These are phyloP conservation scores for Hanseniaspora vineae DNA, from an alignment of 805 yeast genomes.

Conservation along the genomic window DNA sequence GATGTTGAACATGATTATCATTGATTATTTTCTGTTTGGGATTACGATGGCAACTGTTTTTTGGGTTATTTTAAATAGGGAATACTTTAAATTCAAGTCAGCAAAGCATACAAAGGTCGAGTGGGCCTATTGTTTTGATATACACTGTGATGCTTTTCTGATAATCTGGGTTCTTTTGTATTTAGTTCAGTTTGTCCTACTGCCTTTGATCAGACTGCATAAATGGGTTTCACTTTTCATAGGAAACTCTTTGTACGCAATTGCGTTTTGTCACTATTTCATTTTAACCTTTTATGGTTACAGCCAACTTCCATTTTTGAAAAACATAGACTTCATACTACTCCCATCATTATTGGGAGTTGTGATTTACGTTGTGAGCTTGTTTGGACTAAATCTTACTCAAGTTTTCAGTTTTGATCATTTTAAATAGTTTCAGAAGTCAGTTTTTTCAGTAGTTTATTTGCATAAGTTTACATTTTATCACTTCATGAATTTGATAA, in stretches of 20 bases:
- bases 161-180: constrained; percentile 68
- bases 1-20: constrained; percentile 68
- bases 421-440: constrained; percentile 1
- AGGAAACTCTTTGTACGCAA: constrained; percentile 69
- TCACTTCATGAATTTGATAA: neutral
- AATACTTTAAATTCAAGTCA: constrained; percentile 34
- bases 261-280: constrained; percentile 62
- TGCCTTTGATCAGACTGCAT: constrained; percentile 57
- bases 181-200: constrained; percentile 56
- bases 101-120: constrained; percentile 30
- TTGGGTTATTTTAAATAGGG: constrained; percentile 59
- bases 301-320: constrained; percentile 56
- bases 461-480: neutral
- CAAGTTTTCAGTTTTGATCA: constrained; percentile 26
- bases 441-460: neutral
- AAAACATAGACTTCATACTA: constrained; percentile 46
- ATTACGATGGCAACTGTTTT: constrained; percentile 53
- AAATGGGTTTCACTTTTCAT: constrained; percentile 56
- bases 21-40: constrained; percentile 70
- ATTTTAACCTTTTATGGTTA: constrained; percentile 83
- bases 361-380: constrained; percentile 44
- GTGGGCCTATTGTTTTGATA: constrained; percentile 92
- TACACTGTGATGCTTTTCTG: constrained; percentile 84
- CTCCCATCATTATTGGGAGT: constrained; percentile 52
- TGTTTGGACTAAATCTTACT: constrained; percentile 64